Base-by-base conservation (phyloP, 768 basidiomycete species). In the Lanmaoa pseudosensibilis region DNA sequence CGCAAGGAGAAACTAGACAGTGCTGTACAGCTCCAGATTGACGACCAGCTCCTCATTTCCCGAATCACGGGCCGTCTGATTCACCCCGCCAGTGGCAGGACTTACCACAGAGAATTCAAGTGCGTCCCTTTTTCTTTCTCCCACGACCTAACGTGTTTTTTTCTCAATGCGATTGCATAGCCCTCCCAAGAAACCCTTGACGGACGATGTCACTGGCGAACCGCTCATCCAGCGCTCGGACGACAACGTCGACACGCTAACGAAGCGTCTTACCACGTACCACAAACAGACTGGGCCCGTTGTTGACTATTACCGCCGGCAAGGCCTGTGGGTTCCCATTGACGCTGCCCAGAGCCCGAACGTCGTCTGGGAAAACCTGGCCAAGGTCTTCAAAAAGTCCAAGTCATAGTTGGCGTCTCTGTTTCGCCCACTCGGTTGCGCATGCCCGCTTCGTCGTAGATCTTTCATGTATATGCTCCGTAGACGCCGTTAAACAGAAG, bases 41-140 rank as follows among this genome's bases (percentile, higher is more conserved):
- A 91, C 56, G 97, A 99, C 77, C 87, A 90, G 66, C 83, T 99
- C 19, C 88, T 99, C 69, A 96, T 99, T 72, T 94, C 93, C 7
- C 90, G 97, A 59, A 98, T 99, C 67, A 98, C 97, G 34, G 97
- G 97, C 49, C 88, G 97, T 56, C 80, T 99, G 57, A 85, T 98
- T 63, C 97, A 99, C 76, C 87, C 88, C 16, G 77, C 86, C 19
- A 90, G 87, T 60, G 97, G 97, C 25, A 81, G 97, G 58, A 88
- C 88, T 46, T 99, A 99, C 75, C 97, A 99, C 81, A 87, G 78
- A 65, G 92, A 95, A 72, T 99, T 96, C 84, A 81, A 84, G 94
- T 98, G 68, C 69, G 92, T 79, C 16, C 44, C 23, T n/a, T 54
- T 30, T 27, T 41, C 18, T 49, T 39, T 25, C 33, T 46, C 27